Percentiles rank a stretch among this genome's conserved stretches.
These are phyloP conservation scores for Diplodia corticola DNA, from an alignment of 2,329 filamentous ascomycete genomes.

Conservation along the genomic window DNA sequence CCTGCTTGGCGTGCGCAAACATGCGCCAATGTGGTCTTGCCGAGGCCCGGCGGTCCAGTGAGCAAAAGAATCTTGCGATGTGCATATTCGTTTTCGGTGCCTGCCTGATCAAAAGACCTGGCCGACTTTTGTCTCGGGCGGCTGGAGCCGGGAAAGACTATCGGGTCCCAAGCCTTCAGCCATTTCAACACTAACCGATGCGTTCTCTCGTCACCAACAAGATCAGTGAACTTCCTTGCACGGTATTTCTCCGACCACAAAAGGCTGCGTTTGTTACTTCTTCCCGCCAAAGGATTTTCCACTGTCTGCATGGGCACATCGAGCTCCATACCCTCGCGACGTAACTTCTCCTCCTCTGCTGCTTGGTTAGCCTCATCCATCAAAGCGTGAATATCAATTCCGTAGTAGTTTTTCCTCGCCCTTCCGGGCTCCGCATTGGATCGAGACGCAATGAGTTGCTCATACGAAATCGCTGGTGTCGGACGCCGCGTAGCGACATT, in stretches of 20 bases:
- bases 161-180: constrained; percentile 90
- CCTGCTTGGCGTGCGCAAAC: constrained; percentile 94
- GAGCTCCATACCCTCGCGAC: constrained; percentile 30
- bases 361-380: constrained; percentile 70
- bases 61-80: constrained; percentile 88
- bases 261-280: constrained; percentile 49
- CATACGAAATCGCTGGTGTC: constrained; percentile 56
- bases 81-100: constrained; percentile 63
- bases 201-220: constrained; percentile 92
- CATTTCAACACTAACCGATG: constrained; percentile 87
- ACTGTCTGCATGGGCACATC: constrained; percentile 39
- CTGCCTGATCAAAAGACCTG: constrained; percentile 48
- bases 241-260: constrained; percentile 99
- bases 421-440: constrained; percentile 64
- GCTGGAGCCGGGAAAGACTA: constrained; percentile 80
- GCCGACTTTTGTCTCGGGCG: constrained; percentile 56
- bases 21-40: constrained; percentile 94
- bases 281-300: constrained; percentile 32
- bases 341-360: constrained; percentile 43
- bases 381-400: constrained; percentile 84
- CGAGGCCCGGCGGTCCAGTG: constrained; percentile 87
- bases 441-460: constrained; percentile 66
- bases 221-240: constrained; percentile 84
- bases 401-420: constrained; percentile 79
- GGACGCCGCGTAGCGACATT: constrained; percentile 58